Evolutionary conservation across 1,139 yeast species (phyloP).

Genomic region (Trichomonascaceae sp.): DNA sequence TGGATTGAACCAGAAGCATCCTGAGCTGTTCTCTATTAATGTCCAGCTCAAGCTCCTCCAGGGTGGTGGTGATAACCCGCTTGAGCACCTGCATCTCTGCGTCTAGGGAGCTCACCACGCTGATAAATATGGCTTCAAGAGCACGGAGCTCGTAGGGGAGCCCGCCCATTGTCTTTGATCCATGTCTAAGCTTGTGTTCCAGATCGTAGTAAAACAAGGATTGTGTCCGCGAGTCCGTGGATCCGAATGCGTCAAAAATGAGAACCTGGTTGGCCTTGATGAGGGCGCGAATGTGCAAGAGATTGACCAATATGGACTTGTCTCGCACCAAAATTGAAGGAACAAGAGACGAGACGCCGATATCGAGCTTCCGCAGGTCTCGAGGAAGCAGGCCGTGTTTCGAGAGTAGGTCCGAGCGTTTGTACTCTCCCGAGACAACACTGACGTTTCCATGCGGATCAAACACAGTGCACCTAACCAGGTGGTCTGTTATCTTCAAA

Average conservation of each 20-base stretch:
- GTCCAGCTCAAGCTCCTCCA: constrained; percentile 72
- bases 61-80: constrained; percentile 59
- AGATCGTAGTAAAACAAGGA: constrained; percentile 79
- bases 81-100: constrained; percentile 73
- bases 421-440: constrained; percentile 65
- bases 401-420: constrained; percentile 59
- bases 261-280: constrained; percentile 70
- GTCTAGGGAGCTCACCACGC: constrained; percentile 71
- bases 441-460: constrained; percentile 60
- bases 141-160: constrained; percentile 73
- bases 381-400: constrained; percentile 71
- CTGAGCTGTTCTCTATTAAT: constrained; percentile 76
- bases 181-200: constrained; percentile 57
- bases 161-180: constrained; percentile 25
- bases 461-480: constrained; percentile 59
- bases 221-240: constrained; percentile 46
- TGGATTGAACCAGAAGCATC: constrained; percentile 67
- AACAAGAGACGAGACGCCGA: constrained; percentile 76
- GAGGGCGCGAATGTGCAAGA: constrained; percentile 77
- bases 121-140: constrained; percentile 72
- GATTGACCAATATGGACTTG: constrained; percentile 63
- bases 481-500: constrained; percentile 25
- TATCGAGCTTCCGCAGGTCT: constrained; percentile 77
- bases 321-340: constrained; percentile 77
- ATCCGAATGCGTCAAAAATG: constrained; percentile 62